phyloP scores from a whole-genome alignment of 768 basidiomycete species.

The Hortiboletus flavorubellus region DNA sequence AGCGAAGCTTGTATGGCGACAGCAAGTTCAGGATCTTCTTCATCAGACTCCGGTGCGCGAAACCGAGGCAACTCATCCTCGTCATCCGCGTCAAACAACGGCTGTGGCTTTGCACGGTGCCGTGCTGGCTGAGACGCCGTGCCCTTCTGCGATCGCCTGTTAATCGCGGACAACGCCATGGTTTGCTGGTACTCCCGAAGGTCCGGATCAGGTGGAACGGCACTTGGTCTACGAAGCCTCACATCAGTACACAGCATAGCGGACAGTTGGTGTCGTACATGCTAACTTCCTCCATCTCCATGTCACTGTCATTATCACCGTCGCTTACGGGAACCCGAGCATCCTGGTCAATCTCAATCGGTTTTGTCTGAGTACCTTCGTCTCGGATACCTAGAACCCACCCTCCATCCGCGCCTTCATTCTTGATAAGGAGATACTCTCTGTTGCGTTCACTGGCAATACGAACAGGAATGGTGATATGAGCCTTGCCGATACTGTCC shows the following conservation, averaged over 20 bases:
- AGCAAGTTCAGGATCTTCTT: conserved; percentile 56
- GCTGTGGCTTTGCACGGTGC: conserved; percentile 37
- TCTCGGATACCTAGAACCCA: conserved; percentile 94
- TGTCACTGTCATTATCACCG: conserved; percentile 47
- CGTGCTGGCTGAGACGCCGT: conserved; percentile 25
- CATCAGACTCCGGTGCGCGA: conserved; percentile 29
- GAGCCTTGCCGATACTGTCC: conserved; percentile 86
- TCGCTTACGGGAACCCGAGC: conserved; percentile 35
- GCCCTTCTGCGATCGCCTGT: conserved; percentile 41
- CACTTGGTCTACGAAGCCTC: conserved; percentile 27
- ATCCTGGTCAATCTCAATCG: conserved; percentile 83
- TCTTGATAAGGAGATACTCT: conserved; percentile 94
- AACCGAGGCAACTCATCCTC: conserved; percentile 38
- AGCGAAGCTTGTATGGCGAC: conserved; percentile 63
- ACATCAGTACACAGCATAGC: conserved; percentile 7
- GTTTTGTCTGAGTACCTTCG: conserved; percentile 77
- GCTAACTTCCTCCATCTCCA: conserved; percentile 79
- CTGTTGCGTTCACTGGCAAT: conserved; percentile 94
- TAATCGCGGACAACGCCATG: conserved; percentile 61
- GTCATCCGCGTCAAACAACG: conserved; percentile 54
- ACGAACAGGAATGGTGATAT: conserved; percentile 86
- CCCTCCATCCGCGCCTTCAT: conserved; percentile 81
- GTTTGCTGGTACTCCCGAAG: conserved; percentile 57
- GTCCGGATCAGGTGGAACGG: conserved; percentile 51
- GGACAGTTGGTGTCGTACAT: conserved; percentile 46